phyloP scores from a whole-genome alignment of 345 rosid genomes.

The Syzygium oleosum region DNA sequence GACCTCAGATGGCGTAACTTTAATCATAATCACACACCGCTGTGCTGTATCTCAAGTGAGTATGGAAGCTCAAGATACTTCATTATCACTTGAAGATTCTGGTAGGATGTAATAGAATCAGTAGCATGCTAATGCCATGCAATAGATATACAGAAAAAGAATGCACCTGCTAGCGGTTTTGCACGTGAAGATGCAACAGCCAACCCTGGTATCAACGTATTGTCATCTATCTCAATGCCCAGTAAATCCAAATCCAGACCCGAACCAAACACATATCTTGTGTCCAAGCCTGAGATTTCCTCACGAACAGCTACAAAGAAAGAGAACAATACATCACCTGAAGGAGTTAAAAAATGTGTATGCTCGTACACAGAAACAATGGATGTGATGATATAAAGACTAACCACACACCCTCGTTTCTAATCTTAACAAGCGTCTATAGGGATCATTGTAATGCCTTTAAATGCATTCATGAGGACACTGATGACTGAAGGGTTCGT shows the following conservation, averaged over 20 bases:
- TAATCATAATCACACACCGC: not conserved
- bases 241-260: slow-evolving; percentile 85
- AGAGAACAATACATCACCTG: not conserved
- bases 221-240: slow-evolving; percentile 73
- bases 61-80: not conserved
- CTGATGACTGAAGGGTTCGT: not conserved
- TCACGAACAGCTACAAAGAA: slow-evolving; percentile 49
- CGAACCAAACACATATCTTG: slow-evolving; percentile 63
- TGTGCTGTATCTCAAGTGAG: not conserved
- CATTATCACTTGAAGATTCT: not conserved
- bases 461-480: not conserved
- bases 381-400: not conserved
- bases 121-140: not conserved
- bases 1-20: not conserved
- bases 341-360: not conserved
- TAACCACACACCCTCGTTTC: not conserved
- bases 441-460: not conserved
- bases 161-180: slow-evolving; percentile 74
- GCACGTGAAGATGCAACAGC: slow-evolving; percentile 92
- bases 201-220: slow-evolving; percentile 80
- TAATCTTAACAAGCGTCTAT: not conserved
- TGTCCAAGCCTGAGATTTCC: slow-evolving; percentile 53
- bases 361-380: not conserved
- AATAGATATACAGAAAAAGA: not conserved
- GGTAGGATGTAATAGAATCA: not conserved